phyloP scores from a whole-genome alignment of 1,139 yeast genomes.

The Meyerozyma smithsonii region DNA sequence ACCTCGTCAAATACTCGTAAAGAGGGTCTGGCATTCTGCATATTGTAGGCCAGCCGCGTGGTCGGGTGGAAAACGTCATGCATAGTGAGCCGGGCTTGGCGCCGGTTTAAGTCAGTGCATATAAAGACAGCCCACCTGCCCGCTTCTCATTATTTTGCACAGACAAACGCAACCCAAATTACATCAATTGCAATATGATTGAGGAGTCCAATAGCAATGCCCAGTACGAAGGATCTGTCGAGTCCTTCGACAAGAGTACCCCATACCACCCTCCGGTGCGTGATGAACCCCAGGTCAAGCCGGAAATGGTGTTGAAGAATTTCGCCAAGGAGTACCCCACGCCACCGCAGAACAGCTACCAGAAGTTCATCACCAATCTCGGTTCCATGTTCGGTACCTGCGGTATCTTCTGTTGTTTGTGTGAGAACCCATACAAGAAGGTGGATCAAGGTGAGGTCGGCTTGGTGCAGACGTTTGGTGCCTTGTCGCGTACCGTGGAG shows the following conservation, averaged over 20 bases:
- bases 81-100: not conserved
- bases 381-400: slow-evolving; percentile 50
- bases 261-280: not conserved
- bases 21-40: too few species aligned
- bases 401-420: slow-evolving; percentile 59
- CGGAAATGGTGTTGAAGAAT: slow-evolving; percentile 13
- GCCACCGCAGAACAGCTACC: slow-evolving; percentile 35
- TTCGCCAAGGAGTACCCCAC: slow-evolving; percentile 36
- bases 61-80: not conserved
- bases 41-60: not conserved
- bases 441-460: slow-evolving; percentile 73
- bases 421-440: slow-evolving; percentile 57
- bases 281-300: slow-evolving; percentile 7
- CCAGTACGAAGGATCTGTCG: not conserved
- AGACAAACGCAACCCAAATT: too few species aligned
- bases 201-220: not conserved
- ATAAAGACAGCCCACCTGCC: not conserved
- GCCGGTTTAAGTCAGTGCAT: not conserved
- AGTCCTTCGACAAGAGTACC: not conserved
- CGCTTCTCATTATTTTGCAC: not conserved
- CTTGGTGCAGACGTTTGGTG: slow-evolving; percentile 64
- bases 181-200: not conserved
- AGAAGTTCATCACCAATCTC: slow-evolving; percentile 33
- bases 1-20: too few species aligned
- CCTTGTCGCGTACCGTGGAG: slow-evolving; percentile 60